These are phyloP conservation scores for Sclerotinia spermophila DNA, from an alignment of 2,329 filamentous ascomycete genomes.

Conservation along the genomic window DNA sequence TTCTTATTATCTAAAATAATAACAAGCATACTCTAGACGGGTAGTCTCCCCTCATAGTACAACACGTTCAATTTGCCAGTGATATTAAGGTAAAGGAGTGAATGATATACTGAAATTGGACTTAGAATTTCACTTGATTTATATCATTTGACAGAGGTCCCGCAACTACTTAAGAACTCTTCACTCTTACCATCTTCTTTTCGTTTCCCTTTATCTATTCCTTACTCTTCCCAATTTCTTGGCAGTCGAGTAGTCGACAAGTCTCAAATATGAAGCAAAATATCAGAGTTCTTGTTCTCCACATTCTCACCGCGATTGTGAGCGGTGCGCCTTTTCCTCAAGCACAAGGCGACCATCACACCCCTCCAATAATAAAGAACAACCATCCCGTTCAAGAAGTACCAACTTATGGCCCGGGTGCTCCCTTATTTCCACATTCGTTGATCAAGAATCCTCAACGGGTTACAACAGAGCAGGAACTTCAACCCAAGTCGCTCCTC, in stretches of 20 bases:
- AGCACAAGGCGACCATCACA: not conserved
- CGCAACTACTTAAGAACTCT: not conserved
- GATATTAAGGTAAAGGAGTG: not conserved
- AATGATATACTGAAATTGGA: not conserved
- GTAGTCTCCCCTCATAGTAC: not conserved
- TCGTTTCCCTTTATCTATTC: not conserved
- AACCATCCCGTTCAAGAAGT: not conserved
- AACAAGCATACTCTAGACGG: not conserved
- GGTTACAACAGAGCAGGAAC: not conserved
- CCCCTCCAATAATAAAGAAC: not conserved
- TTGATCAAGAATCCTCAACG: not conserved
- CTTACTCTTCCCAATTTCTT: not conserved
- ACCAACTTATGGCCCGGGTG: not conserved
- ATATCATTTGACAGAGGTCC: not conserved
- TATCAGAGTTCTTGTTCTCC: not conserved
- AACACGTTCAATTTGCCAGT: not conserved
- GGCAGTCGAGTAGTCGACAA: not conserved
- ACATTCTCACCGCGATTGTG: conserved; percentile 1
- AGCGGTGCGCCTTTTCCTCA: not conserved
- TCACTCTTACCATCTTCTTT: not conserved
- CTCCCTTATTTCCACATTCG: not conserved
- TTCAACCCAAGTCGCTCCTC: not conserved
- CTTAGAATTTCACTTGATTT: not conserved
- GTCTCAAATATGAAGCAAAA: conserved; percentile 7
- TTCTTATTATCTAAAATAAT: not conserved